Conservation (phyloP, 2,329 filamentous ascomycete genomes). For the Diaporthe destruens region DNA sequence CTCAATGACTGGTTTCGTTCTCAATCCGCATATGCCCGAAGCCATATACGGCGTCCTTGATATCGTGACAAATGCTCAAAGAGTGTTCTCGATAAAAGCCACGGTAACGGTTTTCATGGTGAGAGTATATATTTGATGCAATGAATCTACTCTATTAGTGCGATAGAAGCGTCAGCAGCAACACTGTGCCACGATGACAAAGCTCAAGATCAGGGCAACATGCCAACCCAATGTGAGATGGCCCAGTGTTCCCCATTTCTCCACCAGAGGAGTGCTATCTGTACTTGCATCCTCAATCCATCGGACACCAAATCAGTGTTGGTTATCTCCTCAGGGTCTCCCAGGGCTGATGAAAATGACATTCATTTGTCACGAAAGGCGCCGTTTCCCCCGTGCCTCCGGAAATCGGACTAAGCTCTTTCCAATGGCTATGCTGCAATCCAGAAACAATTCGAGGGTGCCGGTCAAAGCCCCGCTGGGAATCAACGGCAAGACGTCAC, state of each 20-base stretch:
- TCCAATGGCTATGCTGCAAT: background rate
- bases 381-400: no score
- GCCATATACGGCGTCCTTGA: no score
- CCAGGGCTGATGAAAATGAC: background rate
- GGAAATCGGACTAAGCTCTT: background rate
- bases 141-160: slow-evolving; percentile 29
- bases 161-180: slow-evolving; percentile 3
- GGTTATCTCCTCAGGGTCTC: background rate
- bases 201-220: background rate
- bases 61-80: no score
- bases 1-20: no score
- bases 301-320: no score
- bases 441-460: background rate
- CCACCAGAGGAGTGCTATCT: no score
- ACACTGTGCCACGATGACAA: background rate
- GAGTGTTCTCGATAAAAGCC: no score
- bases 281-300: no score
- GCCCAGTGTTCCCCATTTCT: background rate
- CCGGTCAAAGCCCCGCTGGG: background rate
- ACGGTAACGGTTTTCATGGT: background rate
- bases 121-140: slow-evolving; percentile 35
- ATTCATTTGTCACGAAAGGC: background rate
- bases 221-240: slow-evolving; percentile 11
- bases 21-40: no score
- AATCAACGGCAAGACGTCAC: background rate